phyloP scores from a whole-genome alignment of 2,329 filamentous ascomycete genomes.

The Sporothrix brasiliensis region DNA sequence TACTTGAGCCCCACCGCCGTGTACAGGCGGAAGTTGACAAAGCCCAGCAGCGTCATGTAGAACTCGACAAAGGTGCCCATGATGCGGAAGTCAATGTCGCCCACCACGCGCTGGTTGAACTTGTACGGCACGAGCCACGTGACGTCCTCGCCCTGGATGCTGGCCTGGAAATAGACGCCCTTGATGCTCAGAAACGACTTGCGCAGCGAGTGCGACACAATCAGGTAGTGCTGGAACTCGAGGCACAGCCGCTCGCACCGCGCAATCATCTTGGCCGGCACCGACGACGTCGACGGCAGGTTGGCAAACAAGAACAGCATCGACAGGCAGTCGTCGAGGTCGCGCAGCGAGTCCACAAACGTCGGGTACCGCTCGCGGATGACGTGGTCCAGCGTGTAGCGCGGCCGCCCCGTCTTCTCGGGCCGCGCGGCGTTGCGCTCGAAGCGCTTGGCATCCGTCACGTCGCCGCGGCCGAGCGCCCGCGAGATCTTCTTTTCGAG shows the following conservation, averaged over 20 bases:
- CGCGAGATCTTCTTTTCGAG: slow-evolving; percentile 97
- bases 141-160: slow-evolving; percentile 93
- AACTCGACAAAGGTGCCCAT: slow-evolving; percentile 99
- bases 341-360: slow-evolving; percentile 89
- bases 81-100: slow-evolving; percentile 96
- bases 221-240: slow-evolving; percentile 98
- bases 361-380: slow-evolving; percentile 98
- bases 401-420: slow-evolving; percentile 87
- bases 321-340: slow-evolving; percentile 93
- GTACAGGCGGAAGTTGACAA: slow-evolving; percentile 95
- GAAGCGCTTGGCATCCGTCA: slow-evolving; percentile 81
- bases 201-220: slow-evolving; percentile 83
- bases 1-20: slow-evolving; percentile 90
- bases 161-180: slow-evolving; percentile 98
- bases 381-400: slow-evolving; percentile 92
- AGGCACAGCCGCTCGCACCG: slow-evolving; percentile 89
- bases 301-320: slow-evolving; percentile 98
- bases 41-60: slow-evolving; percentile 93
- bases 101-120: slow-evolving; percentile 92
- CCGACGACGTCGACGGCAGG: slow-evolving; percentile 83
- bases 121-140: slow-evolving; percentile 97
- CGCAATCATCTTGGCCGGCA: slow-evolving; percentile 93
- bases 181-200: slow-evolving; percentile 99
- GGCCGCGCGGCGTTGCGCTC: slow-evolving; percentile 84
- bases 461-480: slow-evolving; percentile 88